These are phyloP conservation scores for Scheffersomyces lignosus DNA, from an alignment of 805 yeast genomes.

Conservation along the genomic window DNA sequence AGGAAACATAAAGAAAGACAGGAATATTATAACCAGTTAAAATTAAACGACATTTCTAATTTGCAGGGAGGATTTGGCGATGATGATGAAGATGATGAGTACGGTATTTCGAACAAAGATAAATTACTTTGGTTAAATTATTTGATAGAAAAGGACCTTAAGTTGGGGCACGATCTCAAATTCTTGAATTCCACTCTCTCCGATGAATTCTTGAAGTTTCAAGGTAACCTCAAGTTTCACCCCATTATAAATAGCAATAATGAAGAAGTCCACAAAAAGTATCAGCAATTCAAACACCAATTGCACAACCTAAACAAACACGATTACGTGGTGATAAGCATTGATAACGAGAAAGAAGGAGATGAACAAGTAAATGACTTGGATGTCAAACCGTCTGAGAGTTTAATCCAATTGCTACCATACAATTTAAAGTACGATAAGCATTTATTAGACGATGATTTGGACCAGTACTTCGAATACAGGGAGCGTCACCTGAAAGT, in stretches of 20 bases:
- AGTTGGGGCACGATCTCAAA: conserved; percentile 38
- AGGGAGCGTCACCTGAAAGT: conserved; percentile 2
- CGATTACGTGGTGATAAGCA: conserved; percentile 28
- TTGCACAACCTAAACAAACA: conserved; percentile 24
- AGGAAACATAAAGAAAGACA: conserved; percentile 37
- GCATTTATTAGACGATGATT: conserved; percentile 22
- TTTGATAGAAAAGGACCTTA: conserved; percentile 34
- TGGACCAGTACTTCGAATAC: conserved; percentile 23
- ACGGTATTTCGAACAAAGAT: conserved; percentile 23
- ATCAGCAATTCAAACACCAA: conserved; percentile 21
- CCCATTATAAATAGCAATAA: conserved; percentile 20
- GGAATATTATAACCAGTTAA: conserved; percentile 39
- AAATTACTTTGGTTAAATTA: conserved; percentile 38
- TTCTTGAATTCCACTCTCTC: conserved; percentile 30
- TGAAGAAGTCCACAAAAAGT: conserved; percentile 12
- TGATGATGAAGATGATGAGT: conserved; percentile 23
- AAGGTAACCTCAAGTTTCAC: conserved; percentile 28
- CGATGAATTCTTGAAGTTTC: conserved; percentile 25
- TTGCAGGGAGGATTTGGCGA: conserved; percentile 10
- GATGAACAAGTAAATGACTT: conserved; percentile 7
- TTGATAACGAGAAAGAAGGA: conserved; percentile 19
- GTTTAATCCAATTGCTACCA: conserved; percentile 26
- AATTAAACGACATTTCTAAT: conserved; percentile 21
- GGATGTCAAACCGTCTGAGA: conserved; percentile 20
- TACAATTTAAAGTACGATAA: conserved; percentile 32